These are phyloP conservation scores for Macrolepiota albuminosa DNA, from an alignment of 768 basidiomycete genomes.

Conservation along the genomic window DNA sequence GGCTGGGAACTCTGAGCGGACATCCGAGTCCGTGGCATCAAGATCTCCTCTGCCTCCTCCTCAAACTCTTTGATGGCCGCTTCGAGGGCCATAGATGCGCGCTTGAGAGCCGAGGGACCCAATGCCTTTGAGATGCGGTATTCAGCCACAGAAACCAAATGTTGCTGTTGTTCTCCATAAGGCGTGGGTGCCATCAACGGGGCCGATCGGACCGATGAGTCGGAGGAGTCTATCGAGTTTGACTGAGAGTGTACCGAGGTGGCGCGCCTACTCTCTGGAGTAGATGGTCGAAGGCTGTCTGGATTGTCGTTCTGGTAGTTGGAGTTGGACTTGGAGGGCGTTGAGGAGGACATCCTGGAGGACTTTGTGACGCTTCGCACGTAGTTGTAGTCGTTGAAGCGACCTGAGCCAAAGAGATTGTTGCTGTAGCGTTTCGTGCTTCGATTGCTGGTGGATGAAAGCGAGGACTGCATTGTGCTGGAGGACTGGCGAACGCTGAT, in stretches of 20 bases:
- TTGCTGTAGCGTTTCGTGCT: constrained; percentile 77
- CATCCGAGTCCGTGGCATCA: constrained; percentile 49
- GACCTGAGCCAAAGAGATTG: constrained; percentile 81
- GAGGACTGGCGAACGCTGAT: constrained; percentile 29
- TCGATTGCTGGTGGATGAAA: constrained; percentile 37
- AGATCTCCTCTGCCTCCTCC: constrained; percentile 69
- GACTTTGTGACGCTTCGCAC: constrained; percentile 48
- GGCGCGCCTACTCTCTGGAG: constrained; percentile 46
- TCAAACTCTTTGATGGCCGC: constrained; percentile 76
- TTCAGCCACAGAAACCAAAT: constrained; percentile 33
- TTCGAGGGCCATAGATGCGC: constrained; percentile 72
- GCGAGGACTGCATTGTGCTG: constrained; percentile 30
- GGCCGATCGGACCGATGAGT: constrained; percentile 34
- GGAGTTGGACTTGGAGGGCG: constrained; percentile 42
- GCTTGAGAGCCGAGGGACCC: constrained; percentile 46
- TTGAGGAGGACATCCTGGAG: constrained; percentile 44
- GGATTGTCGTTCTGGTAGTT: constrained; percentile 26
- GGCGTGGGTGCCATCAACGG: constrained; percentile 34
- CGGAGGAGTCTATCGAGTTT: constrained; percentile 33
- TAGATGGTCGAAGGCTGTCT: constrained; percentile 44
- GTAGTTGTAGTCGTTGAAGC: constrained; percentile 71
- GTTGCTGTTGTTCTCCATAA: constrained; percentile 33
- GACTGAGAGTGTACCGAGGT: constrained; percentile 37
- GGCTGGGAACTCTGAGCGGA: constrained; percentile 25
- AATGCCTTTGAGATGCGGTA: constrained; percentile 47